phyloP scores from a whole-genome alignment of 768 basidiomycete genomes.

The Sarcomyxa edulis region DNA sequence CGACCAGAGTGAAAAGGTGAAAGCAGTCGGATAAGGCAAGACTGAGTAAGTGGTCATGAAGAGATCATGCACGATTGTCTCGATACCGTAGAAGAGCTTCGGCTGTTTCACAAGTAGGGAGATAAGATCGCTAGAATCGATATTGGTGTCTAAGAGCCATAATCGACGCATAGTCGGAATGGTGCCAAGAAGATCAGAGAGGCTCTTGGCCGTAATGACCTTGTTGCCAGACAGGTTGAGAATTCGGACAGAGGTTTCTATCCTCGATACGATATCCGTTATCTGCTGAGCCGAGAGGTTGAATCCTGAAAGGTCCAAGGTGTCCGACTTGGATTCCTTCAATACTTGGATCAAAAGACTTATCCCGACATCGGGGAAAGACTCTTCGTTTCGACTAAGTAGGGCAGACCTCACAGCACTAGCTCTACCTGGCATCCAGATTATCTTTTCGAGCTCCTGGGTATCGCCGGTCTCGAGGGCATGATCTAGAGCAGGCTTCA shows the following conservation, averaged over 20 bases:
- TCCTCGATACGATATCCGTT: slow-evolving; percentile 7
- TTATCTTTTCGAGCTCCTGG: slow-evolving; percentile 17
- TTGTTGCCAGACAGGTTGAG: slow-evolving; percentile 24
- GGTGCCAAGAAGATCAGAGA: slow-evolving; percentile 16
- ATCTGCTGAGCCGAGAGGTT: slow-evolving; percentile 19
- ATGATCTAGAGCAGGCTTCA: slow-evolving; percentile 19
- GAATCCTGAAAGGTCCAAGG: slow-evolving; percentile 21
- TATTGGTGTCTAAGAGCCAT: slow-evolving; percentile 17
- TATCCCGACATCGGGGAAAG: slow-evolving; percentile 21
- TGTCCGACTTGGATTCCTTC: slow-evolving; percentile 6
- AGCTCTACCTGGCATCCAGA: slow-evolving; percentile 25
- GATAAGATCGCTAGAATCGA: slow-evolving; percentile 11
- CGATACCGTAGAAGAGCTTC: slow-evolving; percentile 19
- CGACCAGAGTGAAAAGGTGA: slow-evolving; percentile 8
- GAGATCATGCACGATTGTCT: background rate
- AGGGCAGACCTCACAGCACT: slow-evolving; percentile 14
- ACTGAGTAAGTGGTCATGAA: no score
- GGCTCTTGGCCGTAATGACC: slow-evolving; percentile 14
- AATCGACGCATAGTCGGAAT: slow-evolving; percentile 19
- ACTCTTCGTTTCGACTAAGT: slow-evolving; percentile 8
- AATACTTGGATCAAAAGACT: slow-evolving; percentile 17
- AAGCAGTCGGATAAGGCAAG: slow-evolving; percentile 13
- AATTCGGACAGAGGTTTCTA: slow-evolving; percentile 7
- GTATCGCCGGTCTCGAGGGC: slow-evolving; percentile 17
- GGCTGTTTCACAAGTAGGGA: slow-evolving; percentile 17